Percentiles rank a stretch among this genome's conserved stretches.
These are phyloP conservation scores for Penicillium decumbens DNA, from an alignment of 2,329 filamentous ascomycete species.

Conservation along the genomic window DNA sequence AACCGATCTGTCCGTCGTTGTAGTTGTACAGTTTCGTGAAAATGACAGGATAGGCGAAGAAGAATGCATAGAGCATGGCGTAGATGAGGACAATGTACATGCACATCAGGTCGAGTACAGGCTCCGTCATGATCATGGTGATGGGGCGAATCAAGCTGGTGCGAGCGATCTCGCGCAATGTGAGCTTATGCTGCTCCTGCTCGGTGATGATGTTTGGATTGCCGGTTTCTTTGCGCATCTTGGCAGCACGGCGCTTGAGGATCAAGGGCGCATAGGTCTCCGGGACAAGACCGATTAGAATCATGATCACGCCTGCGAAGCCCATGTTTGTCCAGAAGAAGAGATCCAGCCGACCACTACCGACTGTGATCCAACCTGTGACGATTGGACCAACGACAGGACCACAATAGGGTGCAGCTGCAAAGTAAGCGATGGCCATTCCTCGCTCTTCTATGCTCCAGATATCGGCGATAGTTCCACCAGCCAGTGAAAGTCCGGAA, in stretches of 20 bases:
- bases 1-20: conserved; percentile 35
- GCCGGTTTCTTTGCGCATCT: conserved; percentile 32
- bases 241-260: conserved; percentile 31
- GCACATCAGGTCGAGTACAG: conserved; percentile 52
- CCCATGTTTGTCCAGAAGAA: conserved; percentile 35
- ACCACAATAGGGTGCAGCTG: conserved; percentile 71
- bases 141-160: conserved; percentile 73
- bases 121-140: conserved; percentile 65
- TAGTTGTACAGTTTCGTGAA: conserved; percentile 64
- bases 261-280: conserved; percentile 38
- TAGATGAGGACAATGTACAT: conserved; percentile 65
- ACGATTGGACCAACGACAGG: conserved; percentile 69
- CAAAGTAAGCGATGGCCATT: conserved; percentile 76
- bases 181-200: conserved; percentile 26
- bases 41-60: conserved; percentile 55
- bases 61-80: conserved; percentile 46
- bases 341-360: conserved; percentile 28
- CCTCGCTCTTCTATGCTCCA: conserved; percentile 75
- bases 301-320: conserved; percentile 25
- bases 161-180: conserved; percentile 44
- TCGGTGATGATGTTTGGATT: conserved; percentile 33
- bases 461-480: conserved; percentile 51
- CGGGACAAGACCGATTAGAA: conserved; percentile 25
- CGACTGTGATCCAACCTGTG: conserved; percentile 63
- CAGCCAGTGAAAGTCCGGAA: conserved; percentile 27